Conservation (phyloP, 805 yeast species). For the Spathaspora gorwiae region DNA sequence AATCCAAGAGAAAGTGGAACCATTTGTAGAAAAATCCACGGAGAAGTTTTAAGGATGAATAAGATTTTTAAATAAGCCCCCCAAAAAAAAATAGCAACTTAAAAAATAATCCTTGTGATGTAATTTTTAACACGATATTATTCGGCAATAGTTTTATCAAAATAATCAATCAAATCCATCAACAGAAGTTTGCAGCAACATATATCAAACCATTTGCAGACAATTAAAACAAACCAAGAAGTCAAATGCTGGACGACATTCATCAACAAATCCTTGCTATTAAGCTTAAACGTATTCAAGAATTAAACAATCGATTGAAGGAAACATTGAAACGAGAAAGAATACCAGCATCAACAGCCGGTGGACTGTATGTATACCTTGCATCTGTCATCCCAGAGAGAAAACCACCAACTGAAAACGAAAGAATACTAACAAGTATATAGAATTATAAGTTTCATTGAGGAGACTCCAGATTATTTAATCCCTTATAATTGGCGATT, state of each 20-base stretch:
- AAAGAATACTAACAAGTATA: slow-evolving; percentile 2
- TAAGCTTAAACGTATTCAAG: slow-evolving; percentile 57
- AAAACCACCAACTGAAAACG: not conserved
- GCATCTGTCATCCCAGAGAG: not conserved
- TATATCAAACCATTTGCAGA: no score
- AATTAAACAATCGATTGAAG: slow-evolving; percentile 50
- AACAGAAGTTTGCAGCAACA: no score
- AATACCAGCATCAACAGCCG: slow-evolving; percentile 61
- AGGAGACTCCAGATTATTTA: slow-evolving; percentile 43
- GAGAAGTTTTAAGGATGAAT: no score
- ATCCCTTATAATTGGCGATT: slow-evolving; percentile 42
- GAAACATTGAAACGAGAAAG: slow-evolving; percentile 51
- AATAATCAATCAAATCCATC: no score
- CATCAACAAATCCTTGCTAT: slow-evolving; percentile 44
- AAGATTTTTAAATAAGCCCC: no score
- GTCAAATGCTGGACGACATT: slow-evolving; percentile 13
- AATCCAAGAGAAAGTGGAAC: no score
- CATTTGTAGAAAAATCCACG: no score
- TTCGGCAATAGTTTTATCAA: no score
- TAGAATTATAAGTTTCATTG: slow-evolving; percentile 39
- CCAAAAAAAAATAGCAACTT: not conserved
- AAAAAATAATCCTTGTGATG: not conserved
- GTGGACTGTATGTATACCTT: slow-evolving; percentile 33
- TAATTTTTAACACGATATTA: not conserved
- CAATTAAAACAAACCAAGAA: no score